phyloP scores from a whole-genome alignment of 1,284 basidiomycete genomes.

The Gomphus sp. region DNA sequence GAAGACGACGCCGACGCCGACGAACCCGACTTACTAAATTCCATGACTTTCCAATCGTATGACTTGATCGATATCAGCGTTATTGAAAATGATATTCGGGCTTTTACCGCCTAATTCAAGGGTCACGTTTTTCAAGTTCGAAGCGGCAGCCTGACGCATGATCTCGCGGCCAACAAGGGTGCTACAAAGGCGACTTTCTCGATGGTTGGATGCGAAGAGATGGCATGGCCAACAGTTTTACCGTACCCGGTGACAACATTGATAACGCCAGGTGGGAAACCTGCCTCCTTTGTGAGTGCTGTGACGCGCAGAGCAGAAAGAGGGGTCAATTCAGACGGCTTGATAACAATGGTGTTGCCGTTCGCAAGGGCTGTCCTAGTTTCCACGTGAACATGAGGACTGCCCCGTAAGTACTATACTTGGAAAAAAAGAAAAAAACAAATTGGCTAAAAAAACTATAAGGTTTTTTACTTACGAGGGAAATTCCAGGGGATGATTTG shows the following conservation, averaged over 20 bases:
- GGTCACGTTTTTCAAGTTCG: conserved; percentile 83
- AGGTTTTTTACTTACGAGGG: no score
- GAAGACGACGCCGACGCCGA: no score
- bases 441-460: no score
- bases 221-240: conserved; percentile 53
- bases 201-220: conserved; percentile 30
- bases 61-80: conserved; percentile 70
- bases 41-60: conserved; percentile 77
- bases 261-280: conserved; percentile 63
- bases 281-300: conserved; percentile 40
- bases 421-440: conserved; percentile 20
- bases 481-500: conserved; percentile 83
- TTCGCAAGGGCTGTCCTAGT: conserved; percentile 75
- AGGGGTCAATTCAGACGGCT: conserved; percentile 89
- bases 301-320: conserved; percentile 63
- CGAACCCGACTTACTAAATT: conserved; percentile 44
- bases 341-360: conserved; percentile 77
- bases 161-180: conserved; percentile 81
- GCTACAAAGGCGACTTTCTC: conserved; percentile 57
- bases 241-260: conserved; percentile 67
- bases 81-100: conserved; percentile 69
- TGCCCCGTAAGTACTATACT: background rate
- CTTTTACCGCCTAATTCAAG: conserved; percentile 93
- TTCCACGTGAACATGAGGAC: conserved; percentile 78
- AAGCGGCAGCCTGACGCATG: conserved; percentile 74